Conservation (phyloP, 371 early-diverging fungal species). For the Mortierella sp. region DNA sequence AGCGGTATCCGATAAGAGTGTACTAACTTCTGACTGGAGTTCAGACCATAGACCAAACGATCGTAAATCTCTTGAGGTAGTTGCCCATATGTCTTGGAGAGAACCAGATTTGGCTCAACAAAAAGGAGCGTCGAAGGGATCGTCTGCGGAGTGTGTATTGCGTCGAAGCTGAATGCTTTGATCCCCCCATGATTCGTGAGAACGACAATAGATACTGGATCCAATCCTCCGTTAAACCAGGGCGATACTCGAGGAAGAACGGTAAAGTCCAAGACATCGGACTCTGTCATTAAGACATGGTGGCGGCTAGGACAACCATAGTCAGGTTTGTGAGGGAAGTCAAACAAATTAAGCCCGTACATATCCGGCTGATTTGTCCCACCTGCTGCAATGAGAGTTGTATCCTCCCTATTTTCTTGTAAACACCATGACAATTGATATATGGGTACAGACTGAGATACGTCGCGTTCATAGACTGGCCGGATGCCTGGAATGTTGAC, state of each 20-base stretch:
- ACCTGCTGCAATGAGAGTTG: constrained; percentile 64
- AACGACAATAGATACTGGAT: constrained; percentile 62
- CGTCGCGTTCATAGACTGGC: constrained; percentile 29
- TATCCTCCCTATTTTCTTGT: constrained; percentile 48
- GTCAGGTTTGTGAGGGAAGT: constrained; percentile 60
- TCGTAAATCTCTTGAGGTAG: constrained; percentile 30
- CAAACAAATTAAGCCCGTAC: constrained; percentile 62
- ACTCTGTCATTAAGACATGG: constrained; percentile 58
- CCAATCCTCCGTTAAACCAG: constrained; percentile 59
- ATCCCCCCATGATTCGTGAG: constrained; percentile 59
- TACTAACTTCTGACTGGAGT: background rate
- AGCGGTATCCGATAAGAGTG: constrained; percentile 59
- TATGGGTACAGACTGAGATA: constrained; percentile 61
- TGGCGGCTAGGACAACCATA: constrained; percentile 60
- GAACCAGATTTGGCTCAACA: constrained; percentile 59
- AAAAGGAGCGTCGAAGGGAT: constrained; percentile 64
- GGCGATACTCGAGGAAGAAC: constrained; percentile 61
- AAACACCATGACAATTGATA: constrained; percentile 68
- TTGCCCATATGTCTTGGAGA: constrained; percentile 43
- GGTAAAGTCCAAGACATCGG: constrained; percentile 64
- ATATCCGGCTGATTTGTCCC: constrained; percentile 62
- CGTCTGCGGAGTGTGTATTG: constrained; percentile 10
- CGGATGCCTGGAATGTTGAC: constrained; percentile 45
- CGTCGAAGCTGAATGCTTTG: constrained; percentile 33
- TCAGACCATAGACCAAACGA: constrained; percentile 25